phyloP scores from a whole-genome alignment of 352 stramenopile species.

The Phytophthora podocarpi region DNA sequence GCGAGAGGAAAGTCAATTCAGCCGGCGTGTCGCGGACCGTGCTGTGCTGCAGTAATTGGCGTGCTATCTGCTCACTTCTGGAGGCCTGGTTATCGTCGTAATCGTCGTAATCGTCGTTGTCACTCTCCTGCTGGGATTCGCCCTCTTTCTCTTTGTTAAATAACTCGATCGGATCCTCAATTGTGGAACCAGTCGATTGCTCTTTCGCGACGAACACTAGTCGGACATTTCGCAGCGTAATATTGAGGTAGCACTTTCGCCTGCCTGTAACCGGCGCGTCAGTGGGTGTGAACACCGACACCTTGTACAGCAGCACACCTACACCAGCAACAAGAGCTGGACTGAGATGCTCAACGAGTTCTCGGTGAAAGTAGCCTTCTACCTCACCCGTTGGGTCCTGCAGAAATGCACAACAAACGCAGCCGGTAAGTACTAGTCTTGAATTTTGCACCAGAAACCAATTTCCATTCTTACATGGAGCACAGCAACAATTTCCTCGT shows the following conservation, averaged over 20 bases:
- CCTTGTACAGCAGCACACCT: conserved; percentile 66
- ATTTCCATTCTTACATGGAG: conserved; percentile 53
- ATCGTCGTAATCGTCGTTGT: conserved; percentile 39
- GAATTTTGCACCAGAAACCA: background rate
- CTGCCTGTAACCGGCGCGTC: conserved; percentile 49
- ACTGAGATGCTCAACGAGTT: conserved; percentile 76
- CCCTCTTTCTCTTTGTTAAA: conserved; percentile 63
- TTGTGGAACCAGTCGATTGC: conserved; percentile 17
- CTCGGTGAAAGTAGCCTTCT: conserved; percentile 82
- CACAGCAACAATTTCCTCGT: conserved; percentile 81
- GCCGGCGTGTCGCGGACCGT: conserved; percentile 64
- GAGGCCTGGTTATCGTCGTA: conserved; percentile 30
- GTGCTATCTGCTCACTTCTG: conserved; percentile 27
- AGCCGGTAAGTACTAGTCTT: too few relatives aligned
- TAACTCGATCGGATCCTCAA: conserved; percentile 40
- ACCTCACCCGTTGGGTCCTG: conserved; percentile 81
- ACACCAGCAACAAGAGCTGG: conserved; percentile 54
- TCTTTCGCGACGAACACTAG: conserved; percentile 53
- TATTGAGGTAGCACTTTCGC: conserved; percentile 73
- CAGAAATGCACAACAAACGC: background rate
- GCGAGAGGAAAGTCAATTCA: conserved; percentile 77
- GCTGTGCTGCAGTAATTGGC: conserved; percentile 47
- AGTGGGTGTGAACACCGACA: conserved; percentile 70
- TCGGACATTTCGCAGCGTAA: conserved; percentile 67
- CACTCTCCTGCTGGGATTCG: conserved; percentile 39